Percentiles rank a stretch among this genome's conserved stretches.
Conservation (phyloP, 768 basidiomycete species). For the Nevesoporus exiguus region DNA sequence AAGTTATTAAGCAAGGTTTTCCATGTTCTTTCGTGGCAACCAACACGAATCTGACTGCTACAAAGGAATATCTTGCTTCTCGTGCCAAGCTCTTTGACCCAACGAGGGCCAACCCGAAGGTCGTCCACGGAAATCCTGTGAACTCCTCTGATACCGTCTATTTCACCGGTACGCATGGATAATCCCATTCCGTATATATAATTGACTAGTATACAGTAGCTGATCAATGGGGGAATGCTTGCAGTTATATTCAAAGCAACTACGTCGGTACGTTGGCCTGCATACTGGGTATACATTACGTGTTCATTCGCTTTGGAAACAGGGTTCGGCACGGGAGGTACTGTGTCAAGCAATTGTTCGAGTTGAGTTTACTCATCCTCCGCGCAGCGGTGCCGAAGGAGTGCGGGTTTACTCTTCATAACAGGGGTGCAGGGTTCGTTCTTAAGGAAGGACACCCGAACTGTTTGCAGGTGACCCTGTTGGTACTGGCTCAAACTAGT, state of each 20-base stretch:
- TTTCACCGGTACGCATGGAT: slow-evolving; percentile 64
- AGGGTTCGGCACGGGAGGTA: slow-evolving; percentile 91
- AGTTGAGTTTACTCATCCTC: slow-evolving; percentile 4
- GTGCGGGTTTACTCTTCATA: slow-evolving; percentile 96
- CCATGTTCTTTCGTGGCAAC: neutral
- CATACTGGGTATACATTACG: neutral
- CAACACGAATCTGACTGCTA: neutral
- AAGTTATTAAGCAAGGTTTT: slow-evolving; percentile 80
- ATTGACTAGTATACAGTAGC: slow-evolving; percentile 46
- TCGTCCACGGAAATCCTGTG: slow-evolving; percentile 76
- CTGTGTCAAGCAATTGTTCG: neutral
- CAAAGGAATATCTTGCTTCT: slow-evolving; percentile 75
- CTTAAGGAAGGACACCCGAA: slow-evolving; percentile 84
- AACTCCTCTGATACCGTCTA: slow-evolving; percentile 93
- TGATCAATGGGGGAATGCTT: slow-evolving; percentile 87
- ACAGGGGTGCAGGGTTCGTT: slow-evolving; percentile 84
- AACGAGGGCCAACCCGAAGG: slow-evolving; percentile 54
- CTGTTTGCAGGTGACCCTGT: slow-evolving; percentile 54
- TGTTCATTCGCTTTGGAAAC: slow-evolving; percentile 5
- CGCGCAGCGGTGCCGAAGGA: slow-evolving; percentile 79
- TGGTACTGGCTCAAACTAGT: neutral
- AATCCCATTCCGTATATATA: neutral
- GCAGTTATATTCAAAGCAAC: slow-evolving; percentile 87
- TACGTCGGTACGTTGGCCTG: slow-evolving; percentile 57
- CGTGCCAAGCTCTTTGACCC: slow-evolving; percentile 82